Conservation (phyloP, 371 early-diverging fungal genomes). For the Quaeritorhiza haematococci region DNA sequence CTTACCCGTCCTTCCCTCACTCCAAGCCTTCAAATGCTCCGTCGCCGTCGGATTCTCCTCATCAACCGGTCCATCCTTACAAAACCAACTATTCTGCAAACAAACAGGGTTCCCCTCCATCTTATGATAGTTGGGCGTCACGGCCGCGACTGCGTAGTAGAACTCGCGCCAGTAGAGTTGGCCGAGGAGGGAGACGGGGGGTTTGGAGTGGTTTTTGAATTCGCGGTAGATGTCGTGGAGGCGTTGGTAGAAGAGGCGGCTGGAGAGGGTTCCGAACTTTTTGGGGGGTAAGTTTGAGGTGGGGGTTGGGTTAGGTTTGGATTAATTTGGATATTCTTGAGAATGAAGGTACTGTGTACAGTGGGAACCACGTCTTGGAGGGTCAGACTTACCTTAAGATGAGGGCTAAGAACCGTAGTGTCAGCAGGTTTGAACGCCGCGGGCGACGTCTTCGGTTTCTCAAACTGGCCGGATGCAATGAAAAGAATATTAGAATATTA, state of each 20-base stretch:
- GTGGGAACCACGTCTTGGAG: not conserved
- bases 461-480: slow-evolving; percentile 7
- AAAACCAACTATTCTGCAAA: slow-evolving; percentile 13
- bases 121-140: slow-evolving; percentile 11
- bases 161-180: slow-evolving; percentile 33
- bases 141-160: slow-evolving; percentile 15
- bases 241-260: slow-evolving; percentile 12
- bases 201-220: slow-evolving; percentile 10
- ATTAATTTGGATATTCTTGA: too few species aligned
- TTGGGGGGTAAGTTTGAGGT: slow-evolving; percentile 8
- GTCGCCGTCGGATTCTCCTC: slow-evolving; percentile 6
- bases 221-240: slow-evolving; percentile 11
- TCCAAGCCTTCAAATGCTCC: slow-evolving; percentile 13
- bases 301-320: not conserved
- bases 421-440: slow-evolving; percentile 18
- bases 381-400: slow-evolving; percentile 7
- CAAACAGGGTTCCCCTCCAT: slow-evolving; percentile 20
- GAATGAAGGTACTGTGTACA: too few species aligned
- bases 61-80: slow-evolving; percentile 8
- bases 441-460: slow-evolving; percentile 30
- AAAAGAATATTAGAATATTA: not conserved
- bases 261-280: slow-evolving; percentile 24
- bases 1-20: slow-evolving; percentile 13
- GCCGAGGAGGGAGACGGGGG: slow-evolving; percentile 27
- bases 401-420: slow-evolving; percentile 25